Evolutionary conservation across 495 filamentous ascomycete species (phyloP).

Genomic region (Daldinia childiae): DNA sequence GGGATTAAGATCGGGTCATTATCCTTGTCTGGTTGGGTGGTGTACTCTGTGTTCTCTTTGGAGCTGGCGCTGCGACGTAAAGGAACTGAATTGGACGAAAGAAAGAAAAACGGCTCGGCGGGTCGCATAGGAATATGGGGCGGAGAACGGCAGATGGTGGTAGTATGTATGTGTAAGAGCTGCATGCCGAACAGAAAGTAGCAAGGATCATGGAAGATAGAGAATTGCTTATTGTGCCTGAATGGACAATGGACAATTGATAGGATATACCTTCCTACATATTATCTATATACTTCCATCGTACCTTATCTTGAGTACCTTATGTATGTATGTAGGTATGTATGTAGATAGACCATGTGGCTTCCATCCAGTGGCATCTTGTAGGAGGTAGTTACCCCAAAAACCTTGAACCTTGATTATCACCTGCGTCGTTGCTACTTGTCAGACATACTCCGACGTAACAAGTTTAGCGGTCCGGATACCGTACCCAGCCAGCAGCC

Average conservation of each 20-base stretch:
- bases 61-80: not conserved
- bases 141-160: not conserved
- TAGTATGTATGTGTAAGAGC: not conserved
- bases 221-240: slow-evolving; percentile 1
- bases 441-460: not conserved
- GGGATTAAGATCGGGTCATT: slow-evolving; percentile 37
- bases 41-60: not conserved
- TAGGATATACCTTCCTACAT: not conserved
- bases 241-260: too few species aligned
- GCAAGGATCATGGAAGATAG: slow-evolving; percentile 11
- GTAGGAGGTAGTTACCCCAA: not conserved
- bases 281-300: not conserved
- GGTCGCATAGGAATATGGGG: not conserved
- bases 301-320: not conserved
- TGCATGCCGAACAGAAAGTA: slow-evolving; percentile 13
- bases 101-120: not conserved
- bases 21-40: slow-evolving; percentile 29
- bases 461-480: not conserved
- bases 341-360: too few species aligned
- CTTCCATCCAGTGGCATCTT: not conserved
- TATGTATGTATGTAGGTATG: too few species aligned
- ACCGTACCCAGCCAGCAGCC: not conserved
- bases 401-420: not conserved
- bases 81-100: not conserved
- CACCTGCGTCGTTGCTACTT: not conserved